Evolutionary conservation across 805 yeast species (phyloP), one percentile per base, ranked within the genome.

Genomic region (Isabelozyma gotoi): DNA sequence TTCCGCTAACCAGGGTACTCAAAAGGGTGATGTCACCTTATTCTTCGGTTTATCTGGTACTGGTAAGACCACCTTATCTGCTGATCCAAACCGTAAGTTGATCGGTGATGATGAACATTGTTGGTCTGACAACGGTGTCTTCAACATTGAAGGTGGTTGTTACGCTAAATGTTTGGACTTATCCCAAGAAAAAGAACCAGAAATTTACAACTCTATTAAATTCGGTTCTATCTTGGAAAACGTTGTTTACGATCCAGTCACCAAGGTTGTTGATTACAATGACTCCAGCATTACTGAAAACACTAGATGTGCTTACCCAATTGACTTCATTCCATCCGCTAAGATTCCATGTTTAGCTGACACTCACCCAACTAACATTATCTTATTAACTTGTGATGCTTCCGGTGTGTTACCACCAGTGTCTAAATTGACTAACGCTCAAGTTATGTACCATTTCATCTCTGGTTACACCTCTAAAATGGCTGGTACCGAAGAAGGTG

Each of bases 21-120:
- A 80, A 51, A 74, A 80, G 42, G 84, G 88, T 46, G 99, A 92
- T 62, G 96, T 92, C 44, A 88, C 98, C 19, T 78, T 92, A 60
- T 92, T 92, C 82, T 92, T 92, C 62, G 99, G 99, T 60, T 77
- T 92, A 50, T 88, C 96, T 37, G 99, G 99, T 68, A 92, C 99
- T 38, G 99, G 99, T 69, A 92, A 92, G 77, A 92, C 99, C 54
- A 92, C 99, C 14, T 76, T 92, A 57, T 87, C 96, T 56, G 98
- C 98, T 43, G 98, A 92, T 66, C 96, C 97, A 47, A 77, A 88
- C 73, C 85, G 99, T 71, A 73, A 80, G 66, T 81, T 92, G 67
- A 92, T 92, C 64, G 99, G 99, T 68, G 99, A 92, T 68, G 99
- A 92, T 67, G 99, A 92, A 76, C 99, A 92, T 77, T 92, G 98